phyloP scores from a whole-genome alignment of 2,329 filamentous ascomycete genomes.

The Pezicula carpinea region DNA sequence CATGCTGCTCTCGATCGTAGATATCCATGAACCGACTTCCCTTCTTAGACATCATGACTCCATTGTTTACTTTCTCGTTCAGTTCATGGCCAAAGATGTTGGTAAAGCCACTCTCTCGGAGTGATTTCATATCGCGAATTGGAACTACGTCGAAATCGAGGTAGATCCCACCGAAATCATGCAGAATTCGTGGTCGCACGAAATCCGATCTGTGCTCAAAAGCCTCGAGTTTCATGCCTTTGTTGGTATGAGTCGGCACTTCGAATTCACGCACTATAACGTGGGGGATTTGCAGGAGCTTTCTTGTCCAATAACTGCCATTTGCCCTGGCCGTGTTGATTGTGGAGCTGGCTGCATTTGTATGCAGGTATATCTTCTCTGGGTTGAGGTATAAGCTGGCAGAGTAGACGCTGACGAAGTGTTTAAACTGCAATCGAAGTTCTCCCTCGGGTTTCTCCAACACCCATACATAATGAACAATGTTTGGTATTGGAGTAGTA shows the following conservation, averaged over 20 bases:
- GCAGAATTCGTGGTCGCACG: constrained; percentile 7
- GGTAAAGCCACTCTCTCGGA: constrained; percentile 12
- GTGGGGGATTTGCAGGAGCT: background rate
- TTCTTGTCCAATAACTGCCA: constrained; percentile 1
- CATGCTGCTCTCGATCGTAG: constrained; percentile 10
- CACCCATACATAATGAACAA: constrained; percentile 5
- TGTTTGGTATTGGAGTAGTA: constrained; percentile 4
- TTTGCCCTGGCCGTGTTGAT: background rate
- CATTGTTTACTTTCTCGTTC: constrained; percentile 8
- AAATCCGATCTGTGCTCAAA: constrained; percentile 15
- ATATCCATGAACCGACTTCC: constrained; percentile 1
- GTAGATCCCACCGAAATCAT: constrained; percentile 14
- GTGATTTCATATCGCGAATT: constrained; percentile 10
- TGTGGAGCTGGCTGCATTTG: background rate
- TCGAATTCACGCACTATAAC: background rate
- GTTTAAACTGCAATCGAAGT: constrained; percentile 1
- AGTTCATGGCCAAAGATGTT: constrained; percentile 7
- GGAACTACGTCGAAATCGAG: constrained; percentile 15
- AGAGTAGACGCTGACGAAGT: constrained; percentile 1
- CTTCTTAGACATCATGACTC: constrained; percentile 6
- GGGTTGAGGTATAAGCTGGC: background rate
- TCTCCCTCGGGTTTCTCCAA: background rate
- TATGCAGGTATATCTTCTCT: constrained; percentile 5
- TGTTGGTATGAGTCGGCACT: background rate
- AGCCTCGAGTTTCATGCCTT: background rate